Percentiles rank a stretch among this genome's conserved stretches.
phyloP scores from a whole-genome alignment of 2,329 filamentous ascomycete genomes.

The Calonectria crousiana region DNA sequence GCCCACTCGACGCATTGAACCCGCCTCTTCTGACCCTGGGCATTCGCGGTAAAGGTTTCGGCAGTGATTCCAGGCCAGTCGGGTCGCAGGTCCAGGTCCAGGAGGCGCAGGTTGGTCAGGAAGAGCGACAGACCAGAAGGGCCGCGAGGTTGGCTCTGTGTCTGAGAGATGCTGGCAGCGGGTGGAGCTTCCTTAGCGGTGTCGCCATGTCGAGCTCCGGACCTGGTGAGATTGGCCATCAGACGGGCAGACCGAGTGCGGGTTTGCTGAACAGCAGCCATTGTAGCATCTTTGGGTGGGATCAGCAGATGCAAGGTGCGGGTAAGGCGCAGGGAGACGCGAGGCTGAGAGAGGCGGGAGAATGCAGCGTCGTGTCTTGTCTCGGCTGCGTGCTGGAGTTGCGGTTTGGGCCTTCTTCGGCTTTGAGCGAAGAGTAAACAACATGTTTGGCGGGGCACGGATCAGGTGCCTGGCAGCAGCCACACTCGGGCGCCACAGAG shows the following conservation, averaged over 20 bases:
- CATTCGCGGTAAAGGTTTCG: constrained; percentile 77
- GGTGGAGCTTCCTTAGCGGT: constrained; percentile 18
- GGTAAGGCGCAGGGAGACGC: constrained; percentile 4
- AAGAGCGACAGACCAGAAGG: constrained; percentile 62
- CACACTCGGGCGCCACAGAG: not conserved
- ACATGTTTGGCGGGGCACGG: constrained; percentile 4
- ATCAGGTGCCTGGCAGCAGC: not conserved
- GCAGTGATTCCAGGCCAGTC: constrained; percentile 85
- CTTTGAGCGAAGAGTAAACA: constrained; percentile 3
- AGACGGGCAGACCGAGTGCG: constrained; percentile 44
- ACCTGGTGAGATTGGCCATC: constrained; percentile 41
- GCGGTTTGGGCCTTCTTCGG: constrained; percentile 11
- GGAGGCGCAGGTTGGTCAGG: constrained; percentile 83
- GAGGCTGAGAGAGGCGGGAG: not conserved
- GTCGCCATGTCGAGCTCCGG: constrained; percentile 26
- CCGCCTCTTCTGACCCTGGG: constrained; percentile 83
- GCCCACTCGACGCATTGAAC: constrained; percentile 90
- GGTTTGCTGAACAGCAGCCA: constrained; percentile 42
- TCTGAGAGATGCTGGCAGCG: constrained; percentile 1
- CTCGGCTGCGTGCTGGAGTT: not conserved
- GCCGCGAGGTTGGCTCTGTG: constrained; percentile 14
- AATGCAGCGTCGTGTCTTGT: constrained; percentile 14
- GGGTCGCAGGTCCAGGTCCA: constrained; percentile 79
- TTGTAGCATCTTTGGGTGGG: constrained; percentile 33
- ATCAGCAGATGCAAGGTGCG: constrained; percentile 1